A percentile compares a stretch with the other conserved stretches of the same genome.
These are phyloP conservation scores for Mucor lusitanicus DNA, from an alignment of 371 early-diverging fungal species.

Conservation along the genomic window DNA sequence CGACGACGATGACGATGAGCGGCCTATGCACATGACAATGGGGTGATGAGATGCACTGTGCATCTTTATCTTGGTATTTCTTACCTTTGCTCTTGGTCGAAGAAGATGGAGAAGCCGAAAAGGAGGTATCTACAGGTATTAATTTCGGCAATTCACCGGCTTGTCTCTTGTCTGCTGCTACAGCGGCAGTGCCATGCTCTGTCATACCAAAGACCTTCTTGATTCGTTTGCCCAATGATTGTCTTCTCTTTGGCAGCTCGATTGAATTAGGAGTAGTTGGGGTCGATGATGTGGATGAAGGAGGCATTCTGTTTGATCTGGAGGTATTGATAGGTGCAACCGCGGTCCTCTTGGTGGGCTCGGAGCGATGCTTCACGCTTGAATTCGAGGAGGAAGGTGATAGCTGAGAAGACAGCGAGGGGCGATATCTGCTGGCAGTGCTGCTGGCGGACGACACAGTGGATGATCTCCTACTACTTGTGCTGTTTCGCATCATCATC, in stretches of 20 bases:
- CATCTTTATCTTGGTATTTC: not conserved
- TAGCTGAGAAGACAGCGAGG: not conserved
- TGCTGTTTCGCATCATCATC: constrained; percentile 22
- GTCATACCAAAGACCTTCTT: constrained; percentile 23
- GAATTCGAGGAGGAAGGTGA: constrained; percentile 19
- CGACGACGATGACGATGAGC: not conserved
- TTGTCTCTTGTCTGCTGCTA: not conserved
- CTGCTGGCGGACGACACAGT: constrained; percentile 8
- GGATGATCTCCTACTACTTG: constrained; percentile 12
- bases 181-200: not conserved
- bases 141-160: constrained; percentile 9
- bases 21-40: not conserved
- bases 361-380: constrained; percentile 6
- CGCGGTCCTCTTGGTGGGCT: not conserved
- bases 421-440: not conserved
- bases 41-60: not conserved
- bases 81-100: constrained; percentile 1
- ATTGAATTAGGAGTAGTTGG: not conserved
- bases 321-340: not conserved
- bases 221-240: constrained; percentile 26
- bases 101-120: not conserved
- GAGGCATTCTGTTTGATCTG: not conserved
- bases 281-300: not conserved
- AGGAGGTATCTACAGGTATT: not conserved
- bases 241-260: constrained; percentile 23